A percentile compares a stretch with the other conserved stretches of the same genome.
Evolutionary conservation across 2,329 filamentous ascomycete species (phyloP).

Genomic region (Lecanoromycetidae sp.): DNA sequence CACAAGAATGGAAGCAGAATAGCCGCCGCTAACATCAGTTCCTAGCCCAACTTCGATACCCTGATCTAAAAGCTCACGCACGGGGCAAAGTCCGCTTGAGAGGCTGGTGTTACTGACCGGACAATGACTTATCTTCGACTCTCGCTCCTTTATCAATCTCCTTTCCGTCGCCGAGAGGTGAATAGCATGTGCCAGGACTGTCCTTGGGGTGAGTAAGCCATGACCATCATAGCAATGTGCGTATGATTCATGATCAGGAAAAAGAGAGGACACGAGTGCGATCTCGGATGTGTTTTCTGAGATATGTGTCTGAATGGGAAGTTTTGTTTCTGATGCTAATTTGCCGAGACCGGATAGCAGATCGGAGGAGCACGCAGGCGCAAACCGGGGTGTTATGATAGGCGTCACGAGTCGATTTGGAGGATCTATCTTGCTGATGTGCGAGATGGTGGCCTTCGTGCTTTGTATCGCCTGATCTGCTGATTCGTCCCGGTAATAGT

Average conservation of each 20-base stretch:
- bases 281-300: slow-evolving; percentile 71
- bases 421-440: slow-evolving; percentile 58
- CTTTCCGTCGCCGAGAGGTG: slow-evolving; percentile 61
- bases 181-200: slow-evolving; percentile 65
- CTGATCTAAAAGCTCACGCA: slow-evolving; percentile 60
- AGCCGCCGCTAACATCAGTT: slow-evolving; percentile 84
- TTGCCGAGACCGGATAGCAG: slow-evolving; percentile 52
- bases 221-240: slow-evolving; percentile 65
- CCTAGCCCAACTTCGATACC: slow-evolving; percentile 75
- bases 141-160: slow-evolving; percentile 46
- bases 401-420: slow-evolving; percentile 52
- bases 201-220: slow-evolving; percentile 57
- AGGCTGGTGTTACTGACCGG: slow-evolving; percentile 76
- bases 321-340: slow-evolving; percentile 48
- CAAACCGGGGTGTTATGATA: slow-evolving; percentile 62
- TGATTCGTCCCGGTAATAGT: slow-evolving; percentile 66
- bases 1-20: slow-evolving; percentile 67
- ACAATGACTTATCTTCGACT: slow-evolving; percentile 68
- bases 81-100: slow-evolving; percentile 63
- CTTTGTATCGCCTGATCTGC: slow-evolving; percentile 44
- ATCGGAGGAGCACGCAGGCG: slow-evolving; percentile 40
- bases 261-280: slow-evolving; percentile 55
- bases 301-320: slow-evolving; percentile 80
- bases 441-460: slow-evolving; percentile 49
- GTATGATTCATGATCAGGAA: slow-evolving; percentile 55